Conservation (phyloP, 306 rosid species). For the Gastrolobium villosum region DNA sequence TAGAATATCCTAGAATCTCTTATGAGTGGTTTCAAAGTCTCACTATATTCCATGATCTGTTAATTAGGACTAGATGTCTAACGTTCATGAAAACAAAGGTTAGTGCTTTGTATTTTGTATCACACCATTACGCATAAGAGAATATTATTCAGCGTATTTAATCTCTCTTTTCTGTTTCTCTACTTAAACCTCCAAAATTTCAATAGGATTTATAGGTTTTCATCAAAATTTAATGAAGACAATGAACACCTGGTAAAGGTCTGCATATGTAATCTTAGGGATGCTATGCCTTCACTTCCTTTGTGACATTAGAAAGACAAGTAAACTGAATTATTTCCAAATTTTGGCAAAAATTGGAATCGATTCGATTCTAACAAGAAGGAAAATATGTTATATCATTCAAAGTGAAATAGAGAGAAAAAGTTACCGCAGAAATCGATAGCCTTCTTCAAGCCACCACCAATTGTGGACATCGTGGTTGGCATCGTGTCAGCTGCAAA, state of each 20-base stretch:
- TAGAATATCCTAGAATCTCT: neutral
- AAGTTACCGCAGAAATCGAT: neutral
- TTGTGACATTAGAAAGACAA: slow-evolving; percentile 49
- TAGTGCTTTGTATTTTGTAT: neutral
- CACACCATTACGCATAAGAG: neutral
- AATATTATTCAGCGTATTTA: neutral
- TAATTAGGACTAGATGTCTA: neutral
- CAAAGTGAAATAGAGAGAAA: neutral
- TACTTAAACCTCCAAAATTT: neutral
- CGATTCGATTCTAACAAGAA: too few relatives aligned
- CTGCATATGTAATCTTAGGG: slow-evolving; percentile 75
- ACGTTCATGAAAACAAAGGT: neutral
- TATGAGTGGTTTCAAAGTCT: neutral
- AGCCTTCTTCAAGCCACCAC: neutral
- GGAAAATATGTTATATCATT: too few relatives aligned
- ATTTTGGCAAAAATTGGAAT: too few relatives aligned
- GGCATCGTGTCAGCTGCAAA: too few relatives aligned
- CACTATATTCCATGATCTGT: neutral
- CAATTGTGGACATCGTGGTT: too few relatives aligned
- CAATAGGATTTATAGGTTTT: too few relatives aligned
- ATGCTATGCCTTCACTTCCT: slow-evolving; percentile 75
- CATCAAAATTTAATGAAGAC: neutral
- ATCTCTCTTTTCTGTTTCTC: neutral
- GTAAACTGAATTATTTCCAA: neutral
- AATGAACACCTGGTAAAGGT: slow-evolving; percentile 75